These are phyloP conservation scores for Tillandsia fasciculata DNA, from an alignment of 176 grass and related monocot genomes.

Conservation along the genomic window DNA sequence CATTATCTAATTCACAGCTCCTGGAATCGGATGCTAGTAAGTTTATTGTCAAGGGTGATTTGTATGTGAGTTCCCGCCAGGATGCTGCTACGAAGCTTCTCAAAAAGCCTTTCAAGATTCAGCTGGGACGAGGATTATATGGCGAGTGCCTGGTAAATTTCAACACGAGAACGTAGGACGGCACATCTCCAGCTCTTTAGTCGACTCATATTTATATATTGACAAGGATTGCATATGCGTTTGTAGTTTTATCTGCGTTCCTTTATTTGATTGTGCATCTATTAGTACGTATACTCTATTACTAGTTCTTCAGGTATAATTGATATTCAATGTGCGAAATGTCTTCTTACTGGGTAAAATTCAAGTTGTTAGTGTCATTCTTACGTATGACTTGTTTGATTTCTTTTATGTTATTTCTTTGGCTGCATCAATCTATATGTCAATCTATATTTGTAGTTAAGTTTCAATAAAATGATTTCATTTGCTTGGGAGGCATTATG, in stretches of 20 bases:
- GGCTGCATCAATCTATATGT: background rate
- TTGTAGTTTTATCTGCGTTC: too few relatives aligned
- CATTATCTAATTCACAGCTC: conserved; percentile 39
- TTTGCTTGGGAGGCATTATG: too few relatives aligned
- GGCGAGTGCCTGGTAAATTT: conserved; percentile 65
- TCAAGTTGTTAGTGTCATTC: too few relatives aligned
- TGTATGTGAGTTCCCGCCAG: conserved; percentile 20
- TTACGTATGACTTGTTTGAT: too few relatives aligned
- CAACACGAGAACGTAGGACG: background rate
- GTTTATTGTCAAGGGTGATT: conserved; percentile 48
- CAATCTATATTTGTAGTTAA: too few relatives aligned
- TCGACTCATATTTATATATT: background rate
- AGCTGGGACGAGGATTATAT: conserved; percentile 64
- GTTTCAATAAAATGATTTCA: too few relatives aligned
- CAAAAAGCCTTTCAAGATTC: conserved; percentile 59
- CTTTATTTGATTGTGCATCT: too few relatives aligned
- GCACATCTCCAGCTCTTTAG: background rate
- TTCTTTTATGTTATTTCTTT: too few relatives aligned
- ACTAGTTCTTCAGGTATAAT: too few relatives aligned
- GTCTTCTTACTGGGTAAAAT: too few relatives aligned
- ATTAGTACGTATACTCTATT: too few relatives aligned
- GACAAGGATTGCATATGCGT: background rate
- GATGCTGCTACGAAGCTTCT: conserved; percentile 45
- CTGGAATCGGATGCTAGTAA: conserved; percentile 50
- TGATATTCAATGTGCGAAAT: too few relatives aligned